Evolutionary conservation across 305 asterid genomes (phyloP).

Genomic region (Solanum hybrid): DNA sequence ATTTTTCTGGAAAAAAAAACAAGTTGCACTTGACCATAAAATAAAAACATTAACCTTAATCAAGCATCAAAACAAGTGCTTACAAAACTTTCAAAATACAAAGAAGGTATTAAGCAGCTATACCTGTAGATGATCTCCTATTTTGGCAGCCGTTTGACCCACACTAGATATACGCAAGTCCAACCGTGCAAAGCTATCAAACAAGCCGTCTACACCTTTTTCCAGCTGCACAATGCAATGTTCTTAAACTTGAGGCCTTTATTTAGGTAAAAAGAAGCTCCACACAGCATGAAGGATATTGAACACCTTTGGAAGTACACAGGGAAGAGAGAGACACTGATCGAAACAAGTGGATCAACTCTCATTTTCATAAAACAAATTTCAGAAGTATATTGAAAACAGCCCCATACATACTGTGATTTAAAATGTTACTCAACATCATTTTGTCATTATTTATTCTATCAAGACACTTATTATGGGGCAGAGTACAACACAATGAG

Average conservation of each 20-base stretch:
- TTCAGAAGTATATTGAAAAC: background rate
- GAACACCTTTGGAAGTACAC: background rate
- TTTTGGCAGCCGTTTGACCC: conserved; percentile 99
- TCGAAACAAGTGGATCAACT: background rate
- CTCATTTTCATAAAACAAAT: conserved; percentile 3
- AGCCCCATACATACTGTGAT: background rate
- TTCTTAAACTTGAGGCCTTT: background rate
- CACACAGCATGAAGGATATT: background rate
- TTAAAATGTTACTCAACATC: background rate
- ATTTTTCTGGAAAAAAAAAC: background rate
- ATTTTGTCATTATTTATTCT: background rate
- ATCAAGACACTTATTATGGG: background rate
- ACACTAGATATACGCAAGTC: conserved; percentile 98
- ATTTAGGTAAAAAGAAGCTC: conserved; percentile 3
- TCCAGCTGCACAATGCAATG: conserved; percentile 54
- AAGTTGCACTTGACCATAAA: background rate
- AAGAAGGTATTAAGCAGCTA: background rate
- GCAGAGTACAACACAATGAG: background rate
- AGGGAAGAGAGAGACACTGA: background rate
- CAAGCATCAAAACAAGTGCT: background rate
- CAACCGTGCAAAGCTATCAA: conserved; percentile 84
- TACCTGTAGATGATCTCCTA: conserved; percentile 96
- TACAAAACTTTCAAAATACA: conserved; percentile 2
- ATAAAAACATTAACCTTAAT: background rate
- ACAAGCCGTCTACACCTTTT: conserved; percentile 96